Conservation (phyloP, 2,329 filamentous ascomycete species). For the Ophiosphaerella narmari region DNA sequence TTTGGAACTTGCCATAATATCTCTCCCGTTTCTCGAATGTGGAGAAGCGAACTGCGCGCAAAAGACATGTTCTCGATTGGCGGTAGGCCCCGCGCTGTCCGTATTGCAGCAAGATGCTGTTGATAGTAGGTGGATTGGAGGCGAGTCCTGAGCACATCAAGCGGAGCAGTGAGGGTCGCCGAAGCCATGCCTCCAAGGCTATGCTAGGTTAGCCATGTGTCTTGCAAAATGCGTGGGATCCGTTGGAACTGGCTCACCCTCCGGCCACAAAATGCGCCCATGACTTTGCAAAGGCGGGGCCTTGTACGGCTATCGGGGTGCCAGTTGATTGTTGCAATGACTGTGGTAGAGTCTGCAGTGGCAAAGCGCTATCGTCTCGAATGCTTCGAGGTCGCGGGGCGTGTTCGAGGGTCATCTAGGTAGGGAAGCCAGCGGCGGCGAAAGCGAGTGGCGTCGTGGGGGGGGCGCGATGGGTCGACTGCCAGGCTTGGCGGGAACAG, state of each 20-base stretch:
- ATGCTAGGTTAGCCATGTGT: conserved; percentile 19
- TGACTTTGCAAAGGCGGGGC: conserved; percentile 65
- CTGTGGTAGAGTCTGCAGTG: conserved; percentile 34
- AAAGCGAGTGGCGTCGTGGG: not conserved
- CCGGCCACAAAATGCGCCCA: conserved; percentile 93
- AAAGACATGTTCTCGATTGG: conserved; percentile 65
- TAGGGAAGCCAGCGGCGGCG: conserved; percentile 13
- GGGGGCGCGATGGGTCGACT: conserved; percentile 4
- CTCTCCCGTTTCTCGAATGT: conserved; percentile 83
- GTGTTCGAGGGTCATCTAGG: conserved; percentile 44
- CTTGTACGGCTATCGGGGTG: conserved; percentile 42
- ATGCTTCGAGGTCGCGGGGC: conserved; percentile 35
- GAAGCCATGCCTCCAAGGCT: conserved; percentile 90
- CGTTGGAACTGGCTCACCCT: conserved; percentile 61
- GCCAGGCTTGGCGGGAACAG: not conserved
- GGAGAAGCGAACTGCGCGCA: conserved; percentile 68
- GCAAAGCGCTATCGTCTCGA: conserved; percentile 29
- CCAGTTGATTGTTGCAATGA: no score
- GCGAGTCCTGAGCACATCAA: conserved; percentile 92
- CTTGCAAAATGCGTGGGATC: not conserved
- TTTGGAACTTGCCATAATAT: conserved; percentile 82
- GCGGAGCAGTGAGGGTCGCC: conserved; percentile 87
- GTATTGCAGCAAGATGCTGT: conserved; percentile 71
- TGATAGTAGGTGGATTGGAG: conserved; percentile 96
- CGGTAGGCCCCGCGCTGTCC: conserved; percentile 61